Conservation (phyloP, 2,329 filamentous ascomycete genomes). For the Exophiala aquamarina region DNA sequence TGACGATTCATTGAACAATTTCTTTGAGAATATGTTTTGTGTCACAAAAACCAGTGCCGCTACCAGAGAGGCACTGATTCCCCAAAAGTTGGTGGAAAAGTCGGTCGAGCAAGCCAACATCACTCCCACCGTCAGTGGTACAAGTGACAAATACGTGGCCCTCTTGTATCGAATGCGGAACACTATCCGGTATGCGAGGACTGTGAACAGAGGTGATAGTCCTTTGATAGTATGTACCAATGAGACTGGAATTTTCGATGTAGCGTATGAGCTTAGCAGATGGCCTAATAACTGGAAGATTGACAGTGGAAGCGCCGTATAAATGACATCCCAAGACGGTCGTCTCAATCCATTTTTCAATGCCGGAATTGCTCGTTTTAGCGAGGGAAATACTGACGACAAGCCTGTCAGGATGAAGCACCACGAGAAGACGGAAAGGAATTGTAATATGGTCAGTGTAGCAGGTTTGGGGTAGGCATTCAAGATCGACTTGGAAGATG, state of each 20-base stretch:
- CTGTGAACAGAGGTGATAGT: conserved; percentile 91
- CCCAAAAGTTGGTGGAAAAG: conserved; percentile 83
- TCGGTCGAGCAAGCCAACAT: conserved; percentile 94
- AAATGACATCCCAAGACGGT: conserved; percentile 78
- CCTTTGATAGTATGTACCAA: conserved; percentile 98
- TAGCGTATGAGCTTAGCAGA: conserved; percentile 89
- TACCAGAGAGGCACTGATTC: conserved; percentile 83
- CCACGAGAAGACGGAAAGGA: conserved; percentile 85
- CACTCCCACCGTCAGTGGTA: conserved; percentile 92
- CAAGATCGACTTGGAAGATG: conserved; percentile 94
- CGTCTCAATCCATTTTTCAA: conserved; percentile 79
- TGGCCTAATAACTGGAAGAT: conserved; percentile 92
- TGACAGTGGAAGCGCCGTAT: conserved; percentile 85
- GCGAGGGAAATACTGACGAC: conserved; percentile 67
- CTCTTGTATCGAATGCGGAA: conserved; percentile 85
- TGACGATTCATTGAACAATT: conserved; percentile 91
- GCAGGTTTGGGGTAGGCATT: conserved; percentile 88
- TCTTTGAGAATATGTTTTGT: conserved; percentile 98
- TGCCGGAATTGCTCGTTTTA: conserved; percentile 72
- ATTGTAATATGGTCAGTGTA: conserved; percentile 89
- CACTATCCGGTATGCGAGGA: conserved; percentile 85
- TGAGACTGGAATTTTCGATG: conserved; percentile 91
- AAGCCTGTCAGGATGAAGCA: conserved; percentile 79
- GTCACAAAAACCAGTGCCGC: conserved; percentile 95
- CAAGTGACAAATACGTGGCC: conserved; percentile 81